Base-by-base conservation (phyloP, 2,329 filamentous ascomycete species). In the Chrysosporium queenslandicum region DNA sequence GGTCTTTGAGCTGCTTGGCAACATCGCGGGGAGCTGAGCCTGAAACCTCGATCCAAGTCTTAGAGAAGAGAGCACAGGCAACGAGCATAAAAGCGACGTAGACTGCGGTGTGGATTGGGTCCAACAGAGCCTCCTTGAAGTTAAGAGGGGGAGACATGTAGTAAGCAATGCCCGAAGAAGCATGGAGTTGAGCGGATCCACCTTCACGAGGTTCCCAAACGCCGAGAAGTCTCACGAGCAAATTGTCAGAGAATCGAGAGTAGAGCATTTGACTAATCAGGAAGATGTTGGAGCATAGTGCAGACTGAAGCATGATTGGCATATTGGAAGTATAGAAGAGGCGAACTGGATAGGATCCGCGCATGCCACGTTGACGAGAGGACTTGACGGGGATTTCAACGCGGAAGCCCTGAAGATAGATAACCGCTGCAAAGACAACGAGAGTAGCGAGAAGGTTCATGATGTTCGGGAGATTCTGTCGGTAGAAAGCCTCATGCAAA, bases 311-410 rank as follows among this genome's bases (percentile, higher is more conserved):
- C 92, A 98, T 98, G 76, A 98, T 98, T 68, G 92, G 92, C 94
- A 98, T 98, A 85, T 98, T 98, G 71, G 90, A 96, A 69, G 92
- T 98, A 78, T 98, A 98, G 83, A 98, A 98, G 55, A 98, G 87
- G 67, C 94, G 91, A 71, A 98, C 83, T 65, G 92, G 92, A 81
- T 97, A 98, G 37, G 90, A 94, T 66, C 91, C 94, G 66, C 92
- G 91, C 70, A 94, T 92, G 73, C 92, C 92, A 79, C 92, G 90
- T 81, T 98, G 92, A 75, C 92, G 90, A 64, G 89, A 91, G 56
- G 90, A 96, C 84, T 98, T 98, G 80, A 98, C 92, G 58, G 94
- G 94, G 68, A 98, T 98, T 77, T 98, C 92, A 68, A 98, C 92
- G 62, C 92, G 92, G 88, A 98, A 97, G 60, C 92, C 91, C 77